Conservation (phyloP, 2,329 filamentous ascomycete genomes). For the Myotisia sp. region DNA sequence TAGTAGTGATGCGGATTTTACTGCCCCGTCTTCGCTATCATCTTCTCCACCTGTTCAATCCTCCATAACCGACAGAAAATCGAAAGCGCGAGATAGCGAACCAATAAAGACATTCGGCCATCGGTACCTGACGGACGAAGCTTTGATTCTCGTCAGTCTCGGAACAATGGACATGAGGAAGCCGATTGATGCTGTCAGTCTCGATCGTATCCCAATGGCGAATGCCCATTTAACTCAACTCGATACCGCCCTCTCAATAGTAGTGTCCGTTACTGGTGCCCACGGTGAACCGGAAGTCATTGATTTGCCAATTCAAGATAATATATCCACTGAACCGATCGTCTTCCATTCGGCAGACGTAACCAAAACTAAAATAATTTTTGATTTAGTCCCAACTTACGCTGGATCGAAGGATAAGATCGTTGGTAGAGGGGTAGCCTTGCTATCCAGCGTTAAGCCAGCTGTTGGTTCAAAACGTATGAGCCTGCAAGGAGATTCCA, state of each 20-base stretch:
- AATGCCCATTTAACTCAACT: constrained; percentile 86
- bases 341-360: constrained; percentile 70
- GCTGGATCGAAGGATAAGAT: constrained; percentile 66
- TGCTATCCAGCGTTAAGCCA: constrained; percentile 74
- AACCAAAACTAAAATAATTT: constrained; percentile 71
- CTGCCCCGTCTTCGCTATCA: constrained; percentile 21
- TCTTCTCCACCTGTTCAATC: constrained; percentile 25
- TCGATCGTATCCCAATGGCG: constrained; percentile 75
- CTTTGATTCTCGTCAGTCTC: constrained; percentile 79
- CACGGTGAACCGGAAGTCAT: constrained; percentile 76
- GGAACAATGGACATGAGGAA: constrained; percentile 92
- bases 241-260: constrained; percentile 82
- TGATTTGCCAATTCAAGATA: constrained; percentile 85
- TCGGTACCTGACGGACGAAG: constrained; percentile 77
- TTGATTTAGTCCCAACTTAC: constrained; percentile 92
- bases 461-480: constrained; percentile 74
- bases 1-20: constrained; percentile 18
- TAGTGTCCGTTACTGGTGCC: constrained; percentile 74
- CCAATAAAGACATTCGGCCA: constrained; percentile 93
- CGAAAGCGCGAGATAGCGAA: constrained; percentile 44
- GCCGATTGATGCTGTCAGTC: constrained; percentile 60
- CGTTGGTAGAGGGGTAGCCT: constrained; percentile 74
- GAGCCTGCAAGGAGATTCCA: constrained; percentile 81
- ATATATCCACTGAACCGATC: constrained; percentile 84
- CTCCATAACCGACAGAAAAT: constrained; percentile 31